Base-by-base conservation (phyloP, 805 yeast species). In the Yarrowia sp. region DNA sequence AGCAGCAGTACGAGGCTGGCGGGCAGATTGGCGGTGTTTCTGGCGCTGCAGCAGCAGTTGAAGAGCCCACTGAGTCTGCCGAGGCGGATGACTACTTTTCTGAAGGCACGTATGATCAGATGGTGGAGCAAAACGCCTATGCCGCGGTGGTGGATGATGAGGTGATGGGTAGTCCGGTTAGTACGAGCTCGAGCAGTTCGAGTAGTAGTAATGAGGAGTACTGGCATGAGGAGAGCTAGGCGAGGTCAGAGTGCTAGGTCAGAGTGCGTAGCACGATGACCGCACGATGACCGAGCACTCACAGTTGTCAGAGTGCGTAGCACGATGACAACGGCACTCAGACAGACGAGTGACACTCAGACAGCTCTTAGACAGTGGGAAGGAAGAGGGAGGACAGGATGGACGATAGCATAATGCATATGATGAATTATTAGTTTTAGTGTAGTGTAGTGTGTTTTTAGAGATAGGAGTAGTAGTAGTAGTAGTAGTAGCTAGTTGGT, bases 201-300 rank as follows among this genome's bases (percentile, higher is more conserved):
- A 41, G 47, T 38, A 39, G 47, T 10, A 31, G 61, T 38, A 55
- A 55, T 28, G 61, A 55, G 47, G 61, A 55, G 61, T 55, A 55
- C 47, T 55, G 61, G 61, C 61, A 55, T 32, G 61, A 55, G 58
- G 58, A 51, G n/a, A n/a, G n/a, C n/a, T n/a, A n/a, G n/a, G n/a
- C n/a, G n/a, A n/a, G n/a, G n/a, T n/a, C n/a, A n/a, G n/a, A n/a
- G n/a, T n/a, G n/a, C n/a, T n/a, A n/a, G n/a, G n/a, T n/a, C n/a
- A n/a, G n/a, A n/a, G n/a, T n/a, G n/a, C n/a, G n/a, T n/a, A n/a
- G n/a, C n/a, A n/a, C n/a, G n/a, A n/a, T n/a, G n/a, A n/a, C n/a
- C n/a, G n/a, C n/a, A n/a, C n/a, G n/a, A n/a, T n/a, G n/a, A n/a
- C n/a, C n/a, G n/a, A n/a, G n/a, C n/a, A n/a, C n/a, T n/a, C n/a